Evolutionary conservation across 2,329 filamentous ascomycete genomes (phyloP).

Genomic region (Cladorrhinum sp.): DNA sequence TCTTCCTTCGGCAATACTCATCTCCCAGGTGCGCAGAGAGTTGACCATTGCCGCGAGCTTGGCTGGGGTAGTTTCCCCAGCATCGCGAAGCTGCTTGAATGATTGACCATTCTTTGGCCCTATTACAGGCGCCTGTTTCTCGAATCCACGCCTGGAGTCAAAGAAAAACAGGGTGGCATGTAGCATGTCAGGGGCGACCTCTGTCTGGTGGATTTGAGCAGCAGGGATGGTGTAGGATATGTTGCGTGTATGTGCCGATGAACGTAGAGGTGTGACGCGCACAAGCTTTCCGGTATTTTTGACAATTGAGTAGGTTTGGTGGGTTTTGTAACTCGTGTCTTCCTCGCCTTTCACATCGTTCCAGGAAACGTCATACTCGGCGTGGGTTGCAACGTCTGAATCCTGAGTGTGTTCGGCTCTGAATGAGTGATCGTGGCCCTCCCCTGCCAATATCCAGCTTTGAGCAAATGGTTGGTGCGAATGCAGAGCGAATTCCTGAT

Average conservation of each 20-base stretch:
- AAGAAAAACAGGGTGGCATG: constrained; percentile 39
- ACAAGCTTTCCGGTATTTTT: constrained; percentile 28
- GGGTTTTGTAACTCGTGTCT: constrained; percentile 27
- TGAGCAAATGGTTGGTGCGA: constrained; percentile 36
- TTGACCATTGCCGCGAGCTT: constrained; percentile 25
- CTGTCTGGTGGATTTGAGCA: constrained; percentile 30
- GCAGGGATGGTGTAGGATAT: constrained; percentile 33
- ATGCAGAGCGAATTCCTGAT: constrained; percentile 30
- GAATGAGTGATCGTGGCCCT: constrained; percentile 33
- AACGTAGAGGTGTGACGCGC: constrained; percentile 6
- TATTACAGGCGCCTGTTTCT: constrained; percentile 31
- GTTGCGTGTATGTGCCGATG: constrained; percentile 21
- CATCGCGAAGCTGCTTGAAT: constrained; percentile 25
- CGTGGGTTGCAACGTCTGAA: constrained; percentile 28
- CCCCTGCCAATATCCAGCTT: constrained; percentile 37
- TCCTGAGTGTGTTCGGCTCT: constrained; percentile 14
- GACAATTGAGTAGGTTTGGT: constrained; percentile 29
- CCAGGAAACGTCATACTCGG: constrained; percentile 31
- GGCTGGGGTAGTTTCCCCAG: constrained; percentile 20
- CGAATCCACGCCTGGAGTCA: constrained; percentile 34
- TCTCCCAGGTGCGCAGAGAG: constrained; percentile 22
- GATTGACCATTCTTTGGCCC: constrained; percentile 30
- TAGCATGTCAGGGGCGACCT: constrained; percentile 29
- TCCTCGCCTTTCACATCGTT: constrained; percentile 23
- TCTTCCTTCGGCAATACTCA: constrained; percentile 19